Conservation (phyloP, 345 rosid species). For the Clausena lansium region DNA sequence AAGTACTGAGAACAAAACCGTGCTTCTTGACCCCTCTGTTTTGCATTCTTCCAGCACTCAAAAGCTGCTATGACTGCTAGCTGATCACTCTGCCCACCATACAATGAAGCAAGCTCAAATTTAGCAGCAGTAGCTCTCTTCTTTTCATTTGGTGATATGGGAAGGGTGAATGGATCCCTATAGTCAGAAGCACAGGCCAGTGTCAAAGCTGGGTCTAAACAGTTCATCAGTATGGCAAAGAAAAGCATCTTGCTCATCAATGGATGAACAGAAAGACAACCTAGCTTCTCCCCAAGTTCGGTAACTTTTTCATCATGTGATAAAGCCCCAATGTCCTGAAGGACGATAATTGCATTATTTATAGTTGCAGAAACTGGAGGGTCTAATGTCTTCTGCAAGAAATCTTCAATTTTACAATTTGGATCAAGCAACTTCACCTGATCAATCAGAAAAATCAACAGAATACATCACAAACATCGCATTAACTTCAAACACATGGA, state of each 20-base stretch:
- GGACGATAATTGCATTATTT: slow-evolving; percentile 64
- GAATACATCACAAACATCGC: slow-evolving; percentile 13
- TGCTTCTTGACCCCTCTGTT: slow-evolving; percentile 53
- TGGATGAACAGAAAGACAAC: slow-evolving; percentile 89
- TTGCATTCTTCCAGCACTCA: slow-evolving; percentile 87
- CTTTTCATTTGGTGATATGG: slow-evolving; percentile 70
- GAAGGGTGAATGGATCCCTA: slow-evolving; percentile 82
- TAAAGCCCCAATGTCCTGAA: slow-evolving; percentile 86
- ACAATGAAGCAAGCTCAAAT: slow-evolving; percentile 75
- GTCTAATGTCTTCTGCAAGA: slow-evolving; percentile 75
- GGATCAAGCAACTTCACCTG: slow-evolving; percentile 91
- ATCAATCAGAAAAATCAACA: slow-evolving; percentile 20
- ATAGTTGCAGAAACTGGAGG: slow-evolving; percentile 81
- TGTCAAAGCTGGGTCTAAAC: slow-evolving; percentile 95
- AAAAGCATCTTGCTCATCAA: slow-evolving; percentile 89
- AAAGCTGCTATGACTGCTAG: slow-evolving; percentile 87
- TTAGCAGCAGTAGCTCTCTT: slow-evolving; percentile 72
- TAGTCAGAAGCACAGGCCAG: slow-evolving; percentile 92
- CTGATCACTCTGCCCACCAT: slow-evolving; percentile 89
- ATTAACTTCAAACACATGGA: neutral
- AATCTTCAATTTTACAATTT: slow-evolving; percentile 57
- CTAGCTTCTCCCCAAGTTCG: slow-evolving; percentile 84
- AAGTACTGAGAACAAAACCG: slow-evolving; percentile 76
- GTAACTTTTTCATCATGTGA: slow-evolving; percentile 76
- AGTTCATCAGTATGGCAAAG: slow-evolving; percentile 82